Percentiles rank a stretch among this genome's conserved stretches.
Evolutionary conservation across 176 grass and related monocot genomes (phyloP).

Genomic region (Bothriochloa decipiens): DNA sequence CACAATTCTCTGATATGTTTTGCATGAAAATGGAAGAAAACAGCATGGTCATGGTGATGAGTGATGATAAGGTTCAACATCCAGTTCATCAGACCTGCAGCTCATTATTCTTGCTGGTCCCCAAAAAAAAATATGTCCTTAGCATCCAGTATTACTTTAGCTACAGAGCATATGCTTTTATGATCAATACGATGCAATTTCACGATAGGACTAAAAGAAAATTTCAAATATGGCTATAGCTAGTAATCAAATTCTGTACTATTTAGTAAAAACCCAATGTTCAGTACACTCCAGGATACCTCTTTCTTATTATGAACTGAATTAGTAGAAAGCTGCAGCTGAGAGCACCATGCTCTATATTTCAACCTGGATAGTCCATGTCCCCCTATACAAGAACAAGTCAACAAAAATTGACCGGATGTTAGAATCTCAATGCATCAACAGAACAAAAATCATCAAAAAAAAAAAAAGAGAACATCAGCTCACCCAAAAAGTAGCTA

Average conservation of each 20-base stretch:
- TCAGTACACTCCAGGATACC: constrained; percentile 23
- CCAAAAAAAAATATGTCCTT: constrained; percentile 4
- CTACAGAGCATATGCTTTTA: background rate
- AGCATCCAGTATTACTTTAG: constrained; percentile 3
- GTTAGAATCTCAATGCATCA: background rate
- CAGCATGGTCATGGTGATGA: background rate
- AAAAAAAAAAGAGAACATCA: background rate
- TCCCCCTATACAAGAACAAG: constrained; percentile 32
- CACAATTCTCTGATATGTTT: background rate
- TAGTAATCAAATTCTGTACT: background rate
- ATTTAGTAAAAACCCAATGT: background rate
- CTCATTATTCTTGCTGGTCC: constrained; percentile 22
- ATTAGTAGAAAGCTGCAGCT: constrained; percentile 27
- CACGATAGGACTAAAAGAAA: background rate
- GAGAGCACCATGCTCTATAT: constrained; percentile 10
- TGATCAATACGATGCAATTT: background rate
- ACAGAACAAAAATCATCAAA: background rate
- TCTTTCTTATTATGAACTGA: constrained; percentile 21
- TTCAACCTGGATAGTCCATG: background rate
- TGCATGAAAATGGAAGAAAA: constrained; percentile 13
- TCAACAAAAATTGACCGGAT: background rate
- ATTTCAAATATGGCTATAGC: background rate
- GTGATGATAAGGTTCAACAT: background rate
- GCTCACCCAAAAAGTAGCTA: constrained; percentile 29
- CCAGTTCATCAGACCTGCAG: background rate